Conservation (phyloP, 306 rosid species). For the Carpinus fangiana region DNA sequence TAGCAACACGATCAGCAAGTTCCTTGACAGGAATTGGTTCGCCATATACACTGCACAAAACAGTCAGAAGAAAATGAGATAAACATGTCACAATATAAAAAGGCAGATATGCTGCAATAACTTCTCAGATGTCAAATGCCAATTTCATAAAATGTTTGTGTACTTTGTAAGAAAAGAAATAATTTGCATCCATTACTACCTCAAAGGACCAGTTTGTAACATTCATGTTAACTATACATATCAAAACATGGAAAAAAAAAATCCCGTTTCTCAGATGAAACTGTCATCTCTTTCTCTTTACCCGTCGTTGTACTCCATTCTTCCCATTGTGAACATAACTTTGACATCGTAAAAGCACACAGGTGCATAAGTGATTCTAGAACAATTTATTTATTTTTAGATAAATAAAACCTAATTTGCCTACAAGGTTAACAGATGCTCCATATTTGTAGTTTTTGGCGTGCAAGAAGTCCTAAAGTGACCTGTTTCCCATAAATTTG, state of each 20-base stretch:
- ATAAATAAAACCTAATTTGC: no score
- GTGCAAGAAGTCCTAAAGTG: neutral
- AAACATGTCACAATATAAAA: conserved; percentile 18
- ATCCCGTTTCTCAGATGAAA: neutral
- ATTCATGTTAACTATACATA: neutral
- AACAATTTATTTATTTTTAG: neutral
- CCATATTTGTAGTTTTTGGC: neutral
- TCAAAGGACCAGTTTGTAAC: neutral
- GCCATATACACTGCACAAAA: conserved; percentile 69
- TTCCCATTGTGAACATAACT: neutral
- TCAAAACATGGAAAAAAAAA: neutral
- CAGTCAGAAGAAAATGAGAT: conserved; percentile 18
- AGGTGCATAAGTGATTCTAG: neutral
- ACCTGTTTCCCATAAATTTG: neutral
- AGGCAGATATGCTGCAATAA: neutral
- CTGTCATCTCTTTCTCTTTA: neutral
- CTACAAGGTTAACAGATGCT: neutral
- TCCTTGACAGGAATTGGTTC: conserved; percentile 91
- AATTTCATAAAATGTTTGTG: neutral
- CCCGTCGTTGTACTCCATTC: neutral
- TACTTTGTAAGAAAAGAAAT: neutral
- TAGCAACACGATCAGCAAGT: conserved; percentile 95
- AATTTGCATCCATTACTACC: neutral
- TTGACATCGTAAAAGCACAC: neutral
- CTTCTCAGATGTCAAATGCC: neutral